A percentile compares a stretch with the other conserved stretches of the same genome.
These are phyloP conservation scores for Calocera viscosa DNA, from an alignment of 768 basidiomycete species.

Conservation along the genomic window DNA sequence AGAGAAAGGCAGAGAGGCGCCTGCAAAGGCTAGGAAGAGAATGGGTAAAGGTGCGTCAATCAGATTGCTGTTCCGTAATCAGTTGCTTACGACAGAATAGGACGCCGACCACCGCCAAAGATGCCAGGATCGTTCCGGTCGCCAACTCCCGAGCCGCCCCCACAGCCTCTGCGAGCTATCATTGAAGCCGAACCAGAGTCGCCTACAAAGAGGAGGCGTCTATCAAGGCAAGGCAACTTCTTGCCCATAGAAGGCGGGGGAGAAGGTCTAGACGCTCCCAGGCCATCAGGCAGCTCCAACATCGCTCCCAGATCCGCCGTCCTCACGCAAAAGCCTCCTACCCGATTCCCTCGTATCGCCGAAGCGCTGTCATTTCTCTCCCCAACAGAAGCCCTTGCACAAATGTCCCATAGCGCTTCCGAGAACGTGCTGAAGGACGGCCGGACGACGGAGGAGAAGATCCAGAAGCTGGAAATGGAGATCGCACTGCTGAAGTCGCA, in stretches of 20 bases:
- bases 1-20: neutral
- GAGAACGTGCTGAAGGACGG: neutral
- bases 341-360: neutral
- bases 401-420: slow-evolving; percentile 3
- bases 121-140: neutral
- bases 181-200: neutral
- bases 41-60: neutral
- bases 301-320: neutral
- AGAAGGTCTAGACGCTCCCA: neutral
- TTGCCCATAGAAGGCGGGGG: neutral
- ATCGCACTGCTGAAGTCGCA: neutral
- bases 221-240: neutral
- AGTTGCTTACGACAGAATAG: neutral
- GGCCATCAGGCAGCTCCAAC: neutral
- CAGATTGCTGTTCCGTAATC: neutral
- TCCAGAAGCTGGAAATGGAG: slow-evolving; percentile 1
- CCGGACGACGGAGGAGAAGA: neutral
- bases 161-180: neutral
- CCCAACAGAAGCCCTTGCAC: neutral
- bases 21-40: neutral
- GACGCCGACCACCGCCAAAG: neutral
- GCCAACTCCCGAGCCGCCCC: neutral
- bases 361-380: neutral
- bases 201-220: neutral
- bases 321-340: neutral